A percentile compares a stretch with the other conserved stretches of the same genome.
Conservation (phyloP, 2,329 filamentous ascomycete species). For the Ascochyta clinopodiicola region DNA sequence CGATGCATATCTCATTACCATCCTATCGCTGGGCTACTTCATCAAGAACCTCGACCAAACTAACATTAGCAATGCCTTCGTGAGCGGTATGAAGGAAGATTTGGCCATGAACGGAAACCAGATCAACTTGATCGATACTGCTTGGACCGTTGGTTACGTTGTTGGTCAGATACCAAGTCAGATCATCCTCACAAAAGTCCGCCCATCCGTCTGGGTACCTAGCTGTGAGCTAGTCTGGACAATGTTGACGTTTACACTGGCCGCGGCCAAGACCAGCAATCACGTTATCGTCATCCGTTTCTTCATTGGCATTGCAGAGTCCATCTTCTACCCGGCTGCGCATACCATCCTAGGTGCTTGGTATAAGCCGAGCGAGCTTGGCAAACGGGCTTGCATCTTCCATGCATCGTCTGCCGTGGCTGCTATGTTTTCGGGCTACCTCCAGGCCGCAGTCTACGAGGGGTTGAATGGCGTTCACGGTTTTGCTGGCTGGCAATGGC, state of each 20-base stretch:
- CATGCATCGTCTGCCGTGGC: constrained; percentile 28
- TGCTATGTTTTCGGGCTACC: constrained; percentile 32
- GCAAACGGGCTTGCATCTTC: constrained; percentile 34
- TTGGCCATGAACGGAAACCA: constrained; percentile 32
- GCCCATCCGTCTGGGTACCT: constrained; percentile 30
- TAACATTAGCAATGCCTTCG: constrained; percentile 35
- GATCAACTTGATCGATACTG: constrained; percentile 29
- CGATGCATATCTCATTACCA: constrained; percentile 30
- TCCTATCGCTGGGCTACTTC: constrained; percentile 30
- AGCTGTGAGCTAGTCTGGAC: constrained; percentile 31
- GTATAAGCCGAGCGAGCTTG: constrained; percentile 33
- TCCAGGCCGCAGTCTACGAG: constrained; percentile 30
- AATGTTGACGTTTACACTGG: constrained; percentile 30
- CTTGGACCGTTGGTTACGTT: constrained; percentile 30
- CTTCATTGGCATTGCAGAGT: constrained; percentile 29
- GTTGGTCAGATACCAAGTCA: constrained; percentile 32
- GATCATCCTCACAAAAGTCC: constrained; percentile 30
- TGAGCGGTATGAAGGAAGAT: constrained; percentile 38
- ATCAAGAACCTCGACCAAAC: constrained; percentile 38
- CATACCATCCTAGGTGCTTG: constrained; percentile 32
- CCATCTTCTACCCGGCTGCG: constrained; percentile 28
- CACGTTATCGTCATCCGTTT: constrained; percentile 33
- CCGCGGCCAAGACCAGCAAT: constrained; percentile 27
- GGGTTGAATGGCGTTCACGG: constrained; percentile 25
- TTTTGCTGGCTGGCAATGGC: constrained; percentile 32